phyloP scores from a whole-genome alignment of 2,329 filamentous ascomycete genomes.

The Penicillium sp. region DNA sequence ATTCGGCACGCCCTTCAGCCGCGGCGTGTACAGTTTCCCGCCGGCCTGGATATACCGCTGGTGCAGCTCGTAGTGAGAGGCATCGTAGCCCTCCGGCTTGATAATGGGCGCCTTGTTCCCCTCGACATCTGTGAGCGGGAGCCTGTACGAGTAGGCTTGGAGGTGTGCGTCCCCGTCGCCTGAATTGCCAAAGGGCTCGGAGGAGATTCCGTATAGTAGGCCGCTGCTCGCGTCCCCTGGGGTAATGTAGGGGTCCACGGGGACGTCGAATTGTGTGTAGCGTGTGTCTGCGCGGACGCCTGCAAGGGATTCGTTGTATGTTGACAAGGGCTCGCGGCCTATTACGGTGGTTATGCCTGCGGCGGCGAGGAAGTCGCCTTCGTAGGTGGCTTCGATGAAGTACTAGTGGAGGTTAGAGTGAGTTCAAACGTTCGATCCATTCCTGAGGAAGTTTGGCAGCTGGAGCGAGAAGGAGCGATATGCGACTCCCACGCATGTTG shows the following conservation, averaged over 20 bases:
- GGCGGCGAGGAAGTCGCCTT: not conserved
- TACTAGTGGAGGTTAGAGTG: not conserved
- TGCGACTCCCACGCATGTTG: not conserved
- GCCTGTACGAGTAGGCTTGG: not conserved
- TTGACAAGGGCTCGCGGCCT: not conserved
- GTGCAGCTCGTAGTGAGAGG: conserved; percentile 1
- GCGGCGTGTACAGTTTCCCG: not conserved
- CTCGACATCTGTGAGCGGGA: not conserved
- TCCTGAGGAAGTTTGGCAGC: not conserved
- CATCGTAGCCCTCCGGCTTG: not conserved
- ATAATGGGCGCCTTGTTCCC: not conserved
- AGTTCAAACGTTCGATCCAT: not conserved
- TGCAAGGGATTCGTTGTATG: not conserved
- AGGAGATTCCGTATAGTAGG: not conserved
- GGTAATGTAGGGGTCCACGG: not conserved
- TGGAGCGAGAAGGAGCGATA: not conserved
- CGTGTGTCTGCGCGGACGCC: not conserved
- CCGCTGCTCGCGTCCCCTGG: not conserved
- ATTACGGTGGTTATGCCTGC: not conserved
- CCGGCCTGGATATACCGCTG: not conserved
- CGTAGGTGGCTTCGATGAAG: conserved; percentile 1
- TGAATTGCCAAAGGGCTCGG: not conserved
- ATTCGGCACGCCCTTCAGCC: not conserved
- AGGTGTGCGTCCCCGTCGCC: not conserved
- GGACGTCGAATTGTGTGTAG: conserved; percentile 1